Conservation (phyloP, 1,284 basidiomycete species). For the Puccinia hordei region DNA sequence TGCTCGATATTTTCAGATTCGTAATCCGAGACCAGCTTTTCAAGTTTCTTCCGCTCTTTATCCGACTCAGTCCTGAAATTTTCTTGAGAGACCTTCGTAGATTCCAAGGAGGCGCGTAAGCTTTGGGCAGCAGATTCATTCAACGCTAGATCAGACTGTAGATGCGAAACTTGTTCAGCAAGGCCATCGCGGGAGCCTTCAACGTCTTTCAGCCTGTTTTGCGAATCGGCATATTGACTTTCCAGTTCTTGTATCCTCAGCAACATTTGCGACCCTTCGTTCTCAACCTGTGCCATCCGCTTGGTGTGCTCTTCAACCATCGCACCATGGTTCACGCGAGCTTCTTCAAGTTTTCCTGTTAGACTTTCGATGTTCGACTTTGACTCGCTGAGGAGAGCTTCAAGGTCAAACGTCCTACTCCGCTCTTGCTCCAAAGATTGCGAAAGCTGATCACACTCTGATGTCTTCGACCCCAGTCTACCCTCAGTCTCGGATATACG, state of each 20-base stretch:
- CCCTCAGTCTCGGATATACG: slow-evolving; percentile 23
- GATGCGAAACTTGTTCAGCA: slow-evolving; percentile 5
- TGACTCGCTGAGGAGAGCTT: slow-evolving; percentile 12
- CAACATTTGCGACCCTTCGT: not conserved
- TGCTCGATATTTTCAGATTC: slow-evolving; percentile 17
- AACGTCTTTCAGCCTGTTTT: not conserved
- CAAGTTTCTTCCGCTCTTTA: slow-evolving; percentile 19
- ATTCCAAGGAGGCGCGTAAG: slow-evolving; percentile 1
- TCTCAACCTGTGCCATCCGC: not conserved
- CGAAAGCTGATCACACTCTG: slow-evolving; percentile 23
- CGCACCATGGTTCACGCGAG: not conserved
- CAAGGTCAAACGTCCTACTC: slow-evolving; percentile 3
- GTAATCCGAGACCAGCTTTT: not conserved
- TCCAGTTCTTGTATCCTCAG: slow-evolving; percentile 3
- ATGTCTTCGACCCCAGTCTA: slow-evolving; percentile 15
- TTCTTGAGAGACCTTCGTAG: not conserved
- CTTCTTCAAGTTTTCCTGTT: not conserved
- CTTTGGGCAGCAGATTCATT: slow-evolving; percentile 12
- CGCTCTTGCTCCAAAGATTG: slow-evolving; percentile 14
- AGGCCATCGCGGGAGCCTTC: slow-evolving; percentile 11
- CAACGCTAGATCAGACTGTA: slow-evolving; percentile 32
- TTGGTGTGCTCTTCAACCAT: slow-evolving; percentile 1
- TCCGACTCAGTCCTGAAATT: slow-evolving; percentile 9
- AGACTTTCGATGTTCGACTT: slow-evolving; percentile 18
- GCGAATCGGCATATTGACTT: slow-evolving; percentile 7